Percentiles rank a stretch among this genome's conserved stretches.
Evolutionary conservation across 371 early-diverging fungal species (phyloP).

Genomic region (Mucor saturninus): DNA sequence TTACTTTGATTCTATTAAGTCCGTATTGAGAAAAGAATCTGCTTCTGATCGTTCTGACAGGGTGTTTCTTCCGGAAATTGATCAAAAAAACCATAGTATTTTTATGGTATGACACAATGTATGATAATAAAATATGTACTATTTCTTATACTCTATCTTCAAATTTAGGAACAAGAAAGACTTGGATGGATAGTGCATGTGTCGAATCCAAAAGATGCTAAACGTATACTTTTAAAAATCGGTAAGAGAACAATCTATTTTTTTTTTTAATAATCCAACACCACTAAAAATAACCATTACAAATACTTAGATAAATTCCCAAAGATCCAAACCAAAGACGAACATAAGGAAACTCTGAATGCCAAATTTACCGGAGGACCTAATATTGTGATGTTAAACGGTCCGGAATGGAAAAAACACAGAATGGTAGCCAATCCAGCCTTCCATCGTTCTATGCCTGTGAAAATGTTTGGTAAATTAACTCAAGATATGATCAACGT

Average conservation of each 20-base stretch:
- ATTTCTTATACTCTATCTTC: too few relatives aligned
- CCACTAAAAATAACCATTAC: background rate
- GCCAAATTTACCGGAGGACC: slow-evolving; percentile 1
- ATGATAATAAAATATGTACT: background rate
- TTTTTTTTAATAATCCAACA: too few relatives aligned
- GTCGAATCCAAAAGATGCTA: slow-evolving; percentile 11
- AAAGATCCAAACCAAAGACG: background rate
- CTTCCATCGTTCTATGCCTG: slow-evolving; percentile 39
- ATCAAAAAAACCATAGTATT: slow-evolving; percentile 10
- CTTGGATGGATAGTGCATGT: slow-evolving; percentile 6
- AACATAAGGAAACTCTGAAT: slow-evolving; percentile 8
- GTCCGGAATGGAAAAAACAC: slow-evolving; percentile 39
- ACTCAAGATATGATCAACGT: slow-evolving; percentile 19
- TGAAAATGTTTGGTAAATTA: slow-evolving; percentile 28
- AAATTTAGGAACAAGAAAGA: background rate
- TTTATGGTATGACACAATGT: slow-evolving; percentile 12
- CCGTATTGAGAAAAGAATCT: background rate
- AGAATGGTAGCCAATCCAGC: slow-evolving; percentile 49
- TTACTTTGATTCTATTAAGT: slow-evolving; percentile 3
- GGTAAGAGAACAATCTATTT: background rate
- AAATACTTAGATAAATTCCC: slow-evolving; percentile 1
- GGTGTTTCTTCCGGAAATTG: slow-evolving; percentile 1
- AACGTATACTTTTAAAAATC: slow-evolving; percentile 3
- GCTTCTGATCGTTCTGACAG: background rate
- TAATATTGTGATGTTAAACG: slow-evolving; percentile 24